Conservation (phyloP, 441 rosid genomes). For the Isatis lusitanica region DNA sequence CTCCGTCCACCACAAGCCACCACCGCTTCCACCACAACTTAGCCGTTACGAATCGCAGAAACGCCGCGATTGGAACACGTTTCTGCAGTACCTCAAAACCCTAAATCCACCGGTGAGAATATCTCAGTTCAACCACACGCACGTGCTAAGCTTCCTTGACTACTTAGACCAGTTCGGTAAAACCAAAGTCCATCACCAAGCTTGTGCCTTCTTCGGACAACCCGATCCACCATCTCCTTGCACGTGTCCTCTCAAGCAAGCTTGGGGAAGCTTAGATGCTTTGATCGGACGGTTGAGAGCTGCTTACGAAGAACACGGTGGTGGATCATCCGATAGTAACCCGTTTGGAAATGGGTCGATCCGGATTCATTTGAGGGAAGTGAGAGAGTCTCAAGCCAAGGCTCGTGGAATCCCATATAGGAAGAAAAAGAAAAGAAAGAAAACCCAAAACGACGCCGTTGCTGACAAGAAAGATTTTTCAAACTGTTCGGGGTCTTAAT, state of each 20-base stretch:
- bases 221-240: slow-evolving; percentile 66
- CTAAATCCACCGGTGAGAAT: slow-evolving; percentile 47
- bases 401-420: slow-evolving; percentile 61
- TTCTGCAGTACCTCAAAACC: slow-evolving; percentile 57
- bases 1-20: slow-evolving; percentile 33
- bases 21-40: slow-evolving; percentile 34
- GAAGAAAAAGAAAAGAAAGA: slow-evolving; percentile 63
- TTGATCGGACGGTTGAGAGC: slow-evolving; percentile 65
- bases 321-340: slow-evolving; percentile 49
- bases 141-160: slow-evolving; percentile 52
- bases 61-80: slow-evolving; percentile 66
- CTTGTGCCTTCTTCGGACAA: slow-evolving; percentile 61
- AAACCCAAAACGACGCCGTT: slow-evolving; percentile 47
- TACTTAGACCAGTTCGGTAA: slow-evolving; percentile 66
- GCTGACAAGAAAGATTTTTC: slow-evolving; percentile 36
- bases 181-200: slow-evolving; percentile 59
- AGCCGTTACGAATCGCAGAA: slow-evolving; percentile 67
- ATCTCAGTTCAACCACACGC: slow-evolving; percentile 46
- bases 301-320: slow-evolving; percentile 61
- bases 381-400: slow-evolving; percentile 59
- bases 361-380: slow-evolving; percentile 53
- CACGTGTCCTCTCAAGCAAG: slow-evolving; percentile 60
- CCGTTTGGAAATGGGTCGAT: slow-evolving; percentile 61
- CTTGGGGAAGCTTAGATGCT: slow-evolving; percentile 73
- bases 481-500: slow-evolving; percentile 18